Conservation (phyloP, 495 filamentous ascomycete species). For the Penicillium atrosanguineum region DNA sequence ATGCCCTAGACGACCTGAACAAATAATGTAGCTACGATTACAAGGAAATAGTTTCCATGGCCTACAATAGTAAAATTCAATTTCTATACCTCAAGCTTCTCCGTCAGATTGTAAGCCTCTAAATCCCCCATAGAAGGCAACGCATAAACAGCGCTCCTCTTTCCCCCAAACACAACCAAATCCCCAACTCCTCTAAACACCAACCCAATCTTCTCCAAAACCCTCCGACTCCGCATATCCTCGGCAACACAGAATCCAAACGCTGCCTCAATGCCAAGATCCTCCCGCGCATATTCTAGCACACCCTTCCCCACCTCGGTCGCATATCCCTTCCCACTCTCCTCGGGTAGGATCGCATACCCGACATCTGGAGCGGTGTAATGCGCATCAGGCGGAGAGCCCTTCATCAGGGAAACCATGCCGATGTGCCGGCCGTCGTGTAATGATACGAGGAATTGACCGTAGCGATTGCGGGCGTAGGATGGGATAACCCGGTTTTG, state of each 20-base stretch:
- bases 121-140: constrained; percentile 30
- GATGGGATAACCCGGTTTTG: constrained; percentile 16
- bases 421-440: constrained; percentile 17
- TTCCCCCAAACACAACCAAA: constrained; percentile 28
- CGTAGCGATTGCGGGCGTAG: constrained; percentile 29
- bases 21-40: neutral
- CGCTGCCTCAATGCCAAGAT: constrained; percentile 14
- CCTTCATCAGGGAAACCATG: constrained; percentile 29
- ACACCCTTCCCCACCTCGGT: constrained; percentile 33
- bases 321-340: constrained; percentile 38
- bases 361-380: constrained; percentile 35
- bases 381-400: constrained; percentile 16
- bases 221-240: constrained; percentile 24
- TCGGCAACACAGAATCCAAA: constrained; percentile 23
- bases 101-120: constrained; percentile 20
- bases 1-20: constrained; percentile 28
- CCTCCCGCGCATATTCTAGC: constrained; percentile 24
- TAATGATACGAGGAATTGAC: constrained; percentile 29
- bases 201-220: constrained; percentile 36
- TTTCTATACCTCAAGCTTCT: neutral
- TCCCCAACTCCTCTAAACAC: constrained; percentile 20
- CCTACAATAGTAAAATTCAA: neutral
- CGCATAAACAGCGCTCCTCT: constrained; percentile 25
- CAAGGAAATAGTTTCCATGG: neutral
- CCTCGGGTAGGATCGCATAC: constrained; percentile 28